Base-by-base conservation (phyloP, 768 basidiomycete genomes). In the Leccinum obscurum region DNA sequence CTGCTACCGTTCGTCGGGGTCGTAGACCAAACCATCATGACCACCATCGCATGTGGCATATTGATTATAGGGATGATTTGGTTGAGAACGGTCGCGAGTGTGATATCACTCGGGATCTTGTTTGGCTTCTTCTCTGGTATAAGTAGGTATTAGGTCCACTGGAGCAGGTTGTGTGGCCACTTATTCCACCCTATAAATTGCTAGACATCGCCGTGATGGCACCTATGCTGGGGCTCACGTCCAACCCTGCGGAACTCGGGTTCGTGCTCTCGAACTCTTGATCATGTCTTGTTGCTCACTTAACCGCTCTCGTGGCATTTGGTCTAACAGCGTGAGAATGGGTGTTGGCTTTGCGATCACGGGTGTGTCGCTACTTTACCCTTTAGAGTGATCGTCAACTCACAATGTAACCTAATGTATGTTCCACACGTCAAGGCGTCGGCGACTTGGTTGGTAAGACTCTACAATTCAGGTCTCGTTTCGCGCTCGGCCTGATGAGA, bases 181-280 rank as follows among this genome's bases (percentile, higher is more conserved):
- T 14, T 1, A 15, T 2, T 14, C 11, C 34, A 1, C n/a, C 4
- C 7, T 30, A 30, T 37, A 6, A 7, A 32, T 3, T 13, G 2
- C 6, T 39, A 78, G 80, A 78, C 37, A 68, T 84, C 11, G 68
- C 64, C 1, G 28, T 77, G 59, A 68, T 82, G 58, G 72, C 79
- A 0, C 81, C 83, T 1, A 72, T 82, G 74, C 61, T 85, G 11
- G 76, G 75, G 4, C 66, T 83, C 15, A 78, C 83, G 1, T 70
- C 75, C 9, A 74, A 77, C 26, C 77, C 80, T 55, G 70, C 75
- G 4, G 86, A 87, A 65, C 79, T 86, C 24, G 86, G 86, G 52
- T 78, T 37, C 24, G 75, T 61, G 22, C 0, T 63, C 22, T 37
- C n/a, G n/a, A 0, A 5, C 13, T 52, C n/a, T 34, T 10, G 15